Percentiles rank a stretch among this genome's conserved stretches.
Evolutionary conservation across 495 filamentous ascomycete species (phyloP).

Genomic region (Lophiotrema nucula): DNA sequence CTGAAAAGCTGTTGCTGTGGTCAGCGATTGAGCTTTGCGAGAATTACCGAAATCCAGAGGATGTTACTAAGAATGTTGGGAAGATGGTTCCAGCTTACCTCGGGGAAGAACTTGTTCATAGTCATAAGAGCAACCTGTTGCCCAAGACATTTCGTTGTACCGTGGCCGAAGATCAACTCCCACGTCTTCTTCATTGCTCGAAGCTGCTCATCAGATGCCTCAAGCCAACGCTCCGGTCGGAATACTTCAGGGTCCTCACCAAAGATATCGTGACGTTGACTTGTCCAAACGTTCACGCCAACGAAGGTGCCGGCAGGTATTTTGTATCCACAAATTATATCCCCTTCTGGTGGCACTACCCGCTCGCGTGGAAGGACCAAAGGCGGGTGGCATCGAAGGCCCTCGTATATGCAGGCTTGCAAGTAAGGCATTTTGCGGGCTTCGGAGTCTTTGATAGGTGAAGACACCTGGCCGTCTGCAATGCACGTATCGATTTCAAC

Average conservation of each 20-base stretch:
- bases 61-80: too few relatives aligned
- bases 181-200: conserved; percentile 18
- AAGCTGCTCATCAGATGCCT: conserved; percentile 7
- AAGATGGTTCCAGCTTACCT: too few relatives aligned
- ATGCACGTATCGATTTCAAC: conserved; percentile 15
- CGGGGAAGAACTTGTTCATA: conserved; percentile 21
- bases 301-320: conserved; percentile 25
- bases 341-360: conserved; percentile 18
- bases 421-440: conserved; percentile 26
- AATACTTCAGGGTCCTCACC: conserved; percentile 51
- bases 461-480: not conserved
- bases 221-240: conserved; percentile 30
- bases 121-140: conserved; percentile 9
- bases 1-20: conserved; percentile 15
- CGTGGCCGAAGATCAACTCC: conserved; percentile 27
- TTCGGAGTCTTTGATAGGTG: conserved; percentile 9
- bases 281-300: conserved; percentile 5
- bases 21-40: not conserved
- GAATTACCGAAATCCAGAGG: not conserved
- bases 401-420: conserved; percentile 29
- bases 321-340: conserved; percentile 10
- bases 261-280: conserved; percentile 50
- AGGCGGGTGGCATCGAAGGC: conserved; percentile 21
- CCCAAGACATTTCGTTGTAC: conserved; percentile 20
- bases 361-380: conserved; percentile 17